These are phyloP conservation scores for Oenanthe sinensis DNA, from an alignment of 129 eudicot species.

Conservation along the genomic window DNA sequence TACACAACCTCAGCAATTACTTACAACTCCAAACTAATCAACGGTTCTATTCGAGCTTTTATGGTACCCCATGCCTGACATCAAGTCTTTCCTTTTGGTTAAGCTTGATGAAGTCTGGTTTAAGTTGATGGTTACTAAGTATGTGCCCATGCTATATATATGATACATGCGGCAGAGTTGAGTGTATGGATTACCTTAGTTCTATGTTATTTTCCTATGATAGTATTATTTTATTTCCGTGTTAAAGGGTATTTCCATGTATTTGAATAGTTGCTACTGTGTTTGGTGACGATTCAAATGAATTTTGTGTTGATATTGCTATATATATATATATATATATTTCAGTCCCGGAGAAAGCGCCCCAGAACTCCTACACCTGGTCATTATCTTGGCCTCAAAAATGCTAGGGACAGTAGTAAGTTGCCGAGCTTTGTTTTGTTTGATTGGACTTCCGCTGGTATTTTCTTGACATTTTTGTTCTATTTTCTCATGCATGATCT, in stretches of 20 bases:
- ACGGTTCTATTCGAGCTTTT: constrained; percentile 68
- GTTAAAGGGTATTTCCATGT: not conserved
- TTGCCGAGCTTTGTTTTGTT: not conserved
- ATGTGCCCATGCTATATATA: constrained; percentile 22
- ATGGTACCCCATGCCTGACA: constrained; percentile 60
- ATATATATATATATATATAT: too few species aligned
- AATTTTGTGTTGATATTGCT: constrained; percentile 2
- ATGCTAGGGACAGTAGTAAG: constrained; percentile 58
- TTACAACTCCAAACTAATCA: constrained; percentile 85
- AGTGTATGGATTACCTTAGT: not conserved
- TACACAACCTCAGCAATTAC: constrained; percentile 74
- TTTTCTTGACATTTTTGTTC: not conserved
- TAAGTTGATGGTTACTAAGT: constrained; percentile 28
- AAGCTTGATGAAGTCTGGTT: not conserved
- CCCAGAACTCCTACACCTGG: constrained; percentile 99
- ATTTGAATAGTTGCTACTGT: not conserved
- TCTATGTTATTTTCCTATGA: not conserved
- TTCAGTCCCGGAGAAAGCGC: constrained; percentile 97
- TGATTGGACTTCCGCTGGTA: not conserved
- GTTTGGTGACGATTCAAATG: not conserved
- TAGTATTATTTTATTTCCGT: not conserved
- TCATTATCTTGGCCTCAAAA: constrained; percentile 67
- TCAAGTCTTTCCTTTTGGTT: constrained; percentile 11
- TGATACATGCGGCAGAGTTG: not conserved
- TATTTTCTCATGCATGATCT: not conserved